A percentile compares a stretch with the other conserved stretches of the same genome.
These are phyloP conservation scores for Erysiphe pulchra DNA, from an alignment of 2,329 filamentous ascomycete genomes.

Conservation along the genomic window DNA sequence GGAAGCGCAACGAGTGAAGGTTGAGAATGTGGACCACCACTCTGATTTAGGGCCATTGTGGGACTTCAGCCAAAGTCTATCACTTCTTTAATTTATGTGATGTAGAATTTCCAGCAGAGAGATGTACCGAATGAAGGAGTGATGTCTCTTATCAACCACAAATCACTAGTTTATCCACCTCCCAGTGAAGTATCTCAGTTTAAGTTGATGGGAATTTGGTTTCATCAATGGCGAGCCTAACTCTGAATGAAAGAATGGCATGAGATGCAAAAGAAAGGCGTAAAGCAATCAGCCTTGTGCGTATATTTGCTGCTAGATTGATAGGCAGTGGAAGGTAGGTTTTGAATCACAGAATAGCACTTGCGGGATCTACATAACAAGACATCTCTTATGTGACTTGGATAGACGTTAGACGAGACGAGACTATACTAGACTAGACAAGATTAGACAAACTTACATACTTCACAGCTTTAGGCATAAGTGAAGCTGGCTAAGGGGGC, in stretches of 20 bases:
- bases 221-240: neutral
- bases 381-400: neutral
- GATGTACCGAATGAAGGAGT: too few species aligned
- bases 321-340: too few species aligned
- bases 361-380: neutral
- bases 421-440: too few species aligned
- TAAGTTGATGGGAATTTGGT: neutral
- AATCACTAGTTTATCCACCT: too few species aligned
- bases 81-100: too few species aligned
- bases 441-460: neutral
- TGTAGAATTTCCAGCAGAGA: too few species aligned
- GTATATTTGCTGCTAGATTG: too few species aligned
- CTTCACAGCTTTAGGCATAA: neutral
- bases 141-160: too few species aligned
- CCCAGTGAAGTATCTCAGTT: too few species aligned
- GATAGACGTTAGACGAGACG: too few species aligned
- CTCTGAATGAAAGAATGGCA: neutral
- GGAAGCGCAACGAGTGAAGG: conserved; percentile 73
- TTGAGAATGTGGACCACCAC: conserved; percentile 45
- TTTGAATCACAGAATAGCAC: neutral
- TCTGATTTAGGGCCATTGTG: conserved; percentile 2
- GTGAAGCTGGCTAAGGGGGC: neutral
- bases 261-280: neutral
- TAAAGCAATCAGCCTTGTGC: neutral
- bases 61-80: neutral